phyloP scores from a whole-genome alignment of 1,139 yeast genomes.

The Yamadazyma atmosphaerica region DNA sequence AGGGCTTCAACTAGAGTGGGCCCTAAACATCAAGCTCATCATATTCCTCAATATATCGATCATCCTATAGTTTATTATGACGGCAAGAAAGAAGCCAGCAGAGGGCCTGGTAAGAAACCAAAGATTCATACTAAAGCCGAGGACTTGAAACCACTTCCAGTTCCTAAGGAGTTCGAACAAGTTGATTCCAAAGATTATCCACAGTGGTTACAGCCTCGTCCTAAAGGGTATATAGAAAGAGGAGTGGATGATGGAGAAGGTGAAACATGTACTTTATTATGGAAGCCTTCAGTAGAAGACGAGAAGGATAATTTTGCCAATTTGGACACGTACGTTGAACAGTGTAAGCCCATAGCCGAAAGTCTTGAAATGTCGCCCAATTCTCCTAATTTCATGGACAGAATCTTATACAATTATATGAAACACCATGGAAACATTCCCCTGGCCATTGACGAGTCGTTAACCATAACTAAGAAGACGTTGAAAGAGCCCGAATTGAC shows the following conservation, averaged over 20 bases:
- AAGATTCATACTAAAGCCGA: slow-evolving; percentile 22
- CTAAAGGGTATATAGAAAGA: slow-evolving; percentile 81
- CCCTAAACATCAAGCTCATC: slow-evolving; percentile 67
- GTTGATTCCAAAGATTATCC: slow-evolving; percentile 53
- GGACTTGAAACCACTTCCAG: slow-evolving; percentile 29
- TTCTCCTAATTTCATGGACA: slow-evolving; percentile 82
- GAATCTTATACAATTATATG: slow-evolving; percentile 56
- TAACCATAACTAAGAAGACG: slow-evolving; percentile 51
- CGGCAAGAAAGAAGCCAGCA: slow-evolving; percentile 17
- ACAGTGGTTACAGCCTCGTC: slow-evolving; percentile 76
- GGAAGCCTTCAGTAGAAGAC: slow-evolving; percentile 54
- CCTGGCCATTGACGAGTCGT: slow-evolving; percentile 40
- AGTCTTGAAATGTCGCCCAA: slow-evolving; percentile 46
- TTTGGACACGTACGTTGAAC: slow-evolving; percentile 55
- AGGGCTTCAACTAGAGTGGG: slow-evolving; percentile 81
- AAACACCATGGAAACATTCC: slow-evolving; percentile 50
- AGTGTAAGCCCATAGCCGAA: slow-evolving; percentile 59
- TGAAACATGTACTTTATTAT: slow-evolving; percentile 60
- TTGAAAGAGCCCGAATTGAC: slow-evolving; percentile 77
- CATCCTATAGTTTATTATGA: slow-evolving; percentile 73
- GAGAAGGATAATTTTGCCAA: slow-evolving; percentile 28
- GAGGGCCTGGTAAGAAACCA: slow-evolving; percentile 14
- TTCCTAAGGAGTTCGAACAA: slow-evolving; percentile 50
- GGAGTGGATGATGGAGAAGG: slow-evolving; percentile 66
- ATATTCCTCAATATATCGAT: slow-evolving; percentile 66